Conservation (phyloP, 306 rosid species). For the Pyrus bretschneideri region DNA sequence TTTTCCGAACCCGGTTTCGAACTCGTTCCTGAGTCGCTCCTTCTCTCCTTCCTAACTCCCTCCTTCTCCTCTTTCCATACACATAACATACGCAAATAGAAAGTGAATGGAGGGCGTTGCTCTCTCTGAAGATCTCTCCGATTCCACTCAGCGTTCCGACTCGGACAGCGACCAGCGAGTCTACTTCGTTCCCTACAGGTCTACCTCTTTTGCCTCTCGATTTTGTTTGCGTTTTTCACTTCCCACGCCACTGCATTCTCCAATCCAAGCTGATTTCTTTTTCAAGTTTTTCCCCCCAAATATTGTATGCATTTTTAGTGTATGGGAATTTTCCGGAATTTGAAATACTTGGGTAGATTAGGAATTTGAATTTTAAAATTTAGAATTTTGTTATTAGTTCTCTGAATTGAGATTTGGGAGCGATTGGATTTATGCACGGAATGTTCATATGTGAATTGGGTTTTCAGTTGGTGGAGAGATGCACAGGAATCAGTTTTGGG, state of each 20-base stretch:
- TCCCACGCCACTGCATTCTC: neutral
- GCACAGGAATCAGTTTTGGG: slow-evolving; percentile 63
- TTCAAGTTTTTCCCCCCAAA: neutral
- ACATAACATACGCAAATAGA: neutral
- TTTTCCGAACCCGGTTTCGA: slow-evolving; percentile 21
- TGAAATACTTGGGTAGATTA: neutral
- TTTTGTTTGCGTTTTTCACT: neutral
- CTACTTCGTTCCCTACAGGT: slow-evolving; percentile 96
- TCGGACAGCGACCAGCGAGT: slow-evolving; percentile 60
- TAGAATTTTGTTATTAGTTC: neutral
- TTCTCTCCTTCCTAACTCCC: neutral
- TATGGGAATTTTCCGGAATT: neutral
- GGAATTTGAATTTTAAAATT: neutral
- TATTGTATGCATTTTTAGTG: neutral
- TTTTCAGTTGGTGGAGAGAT: slow-evolving; percentile 97
- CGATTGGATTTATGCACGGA: neutral
- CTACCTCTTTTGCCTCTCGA: neutral
- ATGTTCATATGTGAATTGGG: slow-evolving; percentile 14
- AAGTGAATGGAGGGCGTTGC: slow-evolving; percentile 14
- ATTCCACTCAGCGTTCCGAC: slow-evolving; percentile 39
- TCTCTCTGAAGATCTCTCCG: slow-evolving; percentile 56
- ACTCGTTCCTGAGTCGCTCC: neutral
- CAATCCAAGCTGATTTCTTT: neutral
- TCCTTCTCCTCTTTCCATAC: neutral
- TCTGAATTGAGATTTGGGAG: slow-evolving; percentile 37